Evolutionary conservation across 2,329 filamentous ascomycete genomes (phyloP), one percentile per base, ranked within the genome.

Genomic region (Pseudopyricularia cyperi): DNA sequence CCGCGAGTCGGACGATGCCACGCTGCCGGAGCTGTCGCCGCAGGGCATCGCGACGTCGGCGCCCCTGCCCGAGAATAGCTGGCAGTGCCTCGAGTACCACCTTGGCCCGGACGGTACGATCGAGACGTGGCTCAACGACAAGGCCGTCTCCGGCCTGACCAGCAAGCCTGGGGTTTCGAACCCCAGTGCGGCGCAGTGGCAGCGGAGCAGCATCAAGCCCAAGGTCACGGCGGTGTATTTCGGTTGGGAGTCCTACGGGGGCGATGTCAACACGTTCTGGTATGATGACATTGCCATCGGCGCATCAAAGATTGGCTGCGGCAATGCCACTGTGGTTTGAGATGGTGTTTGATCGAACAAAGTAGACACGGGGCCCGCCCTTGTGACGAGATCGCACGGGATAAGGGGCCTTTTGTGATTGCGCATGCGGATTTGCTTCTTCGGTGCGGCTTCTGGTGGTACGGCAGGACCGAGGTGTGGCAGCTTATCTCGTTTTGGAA

Each of bases 41-140:
- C 68, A 79, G 26, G 78, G 79, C 12, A 77, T 80, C 50, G 75
- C 76, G 1, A 62, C 75, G 1, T 81, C 77, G 3, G 66, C 62
- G 2, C 65, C 71, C 2, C 71, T 82, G 32, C 69, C 76, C 0
- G 68, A 75, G 2, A 70, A 69, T 53, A 53, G 55, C 3, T 82
- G 77, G 75, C 66, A 78, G 57, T 82, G 79, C 63, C 76, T 82
- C 54, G 79, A 82, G 60, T 82, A 81, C 64, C 75, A 80, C 56
- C 53, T 82, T 24, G 76, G 75, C 26, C 63, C 74, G 11, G 76
- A 82, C 56, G 79, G 78, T 34, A 75, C 68, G 9, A 67, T 82
- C 50, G 75, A 80, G 68, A 82, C 79, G 2, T 82, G 79, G 79
- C 59, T 82, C 56, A 75, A 81, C 62, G 70, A 68, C 54, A 65